These are phyloP conservation scores for Ruellia speciosa DNA, from an alignment of 305 asterid genomes.

Conservation along the genomic window DNA sequence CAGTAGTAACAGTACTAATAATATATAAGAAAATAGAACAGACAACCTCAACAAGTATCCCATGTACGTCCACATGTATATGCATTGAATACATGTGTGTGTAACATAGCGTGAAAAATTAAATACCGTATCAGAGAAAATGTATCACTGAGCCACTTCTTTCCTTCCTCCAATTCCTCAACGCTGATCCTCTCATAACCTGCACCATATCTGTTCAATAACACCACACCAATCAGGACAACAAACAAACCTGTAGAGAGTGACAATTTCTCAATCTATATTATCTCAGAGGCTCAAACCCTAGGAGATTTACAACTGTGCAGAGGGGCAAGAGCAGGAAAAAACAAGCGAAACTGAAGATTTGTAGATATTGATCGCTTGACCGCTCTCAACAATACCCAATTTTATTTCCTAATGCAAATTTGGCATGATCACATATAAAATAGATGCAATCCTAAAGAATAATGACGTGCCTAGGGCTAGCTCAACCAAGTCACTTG, in stretches of 20 bases:
- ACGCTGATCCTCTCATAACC: conserved; percentile 50
- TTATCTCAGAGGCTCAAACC: background rate
- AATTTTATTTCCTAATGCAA: too few species aligned
- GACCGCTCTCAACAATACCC: too few species aligned
- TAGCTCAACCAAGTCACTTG: too few species aligned
- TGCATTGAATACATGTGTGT: background rate
- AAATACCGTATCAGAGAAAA: conserved; percentile 69
- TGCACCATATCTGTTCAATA: conserved; percentile 55
- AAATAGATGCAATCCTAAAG: too few species aligned
- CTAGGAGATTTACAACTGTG: too few species aligned
- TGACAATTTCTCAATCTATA: background rate
- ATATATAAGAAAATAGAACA: too few species aligned
- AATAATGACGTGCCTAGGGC: too few species aligned
- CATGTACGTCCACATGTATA: background rate
- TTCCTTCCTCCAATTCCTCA: conserved; percentile 77
- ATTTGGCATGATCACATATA: too few species aligned
- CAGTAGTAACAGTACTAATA: background rate
- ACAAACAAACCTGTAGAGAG: background rate
- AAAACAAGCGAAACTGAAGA: too few species aligned
- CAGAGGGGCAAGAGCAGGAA: too few species aligned
- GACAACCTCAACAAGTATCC: background rate
- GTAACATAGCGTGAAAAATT: background rate
- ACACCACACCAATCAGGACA: conserved; percentile 16
- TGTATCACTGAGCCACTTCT: conserved; percentile 79
- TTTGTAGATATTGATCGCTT: too few species aligned